Evolutionary conservation across 2,329 filamentous ascomycete genomes (phyloP).

Genomic region (Trichoderma semiorbis): DNA sequence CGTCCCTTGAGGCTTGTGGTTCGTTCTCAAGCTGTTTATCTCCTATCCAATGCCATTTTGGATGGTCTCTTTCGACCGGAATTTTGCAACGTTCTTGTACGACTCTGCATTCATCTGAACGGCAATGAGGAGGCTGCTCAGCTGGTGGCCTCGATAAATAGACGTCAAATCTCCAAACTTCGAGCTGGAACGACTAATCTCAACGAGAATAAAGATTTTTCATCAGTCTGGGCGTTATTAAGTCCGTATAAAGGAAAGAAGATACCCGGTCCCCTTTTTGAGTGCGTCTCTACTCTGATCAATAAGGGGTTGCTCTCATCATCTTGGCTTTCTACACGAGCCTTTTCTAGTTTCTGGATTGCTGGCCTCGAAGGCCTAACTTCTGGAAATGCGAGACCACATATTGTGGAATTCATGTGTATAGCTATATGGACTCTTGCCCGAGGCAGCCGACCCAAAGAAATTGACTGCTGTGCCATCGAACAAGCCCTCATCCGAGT

Average conservation of each 20-base stretch:
- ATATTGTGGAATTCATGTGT: slow-evolving; percentile 25
- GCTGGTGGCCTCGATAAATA: slow-evolving; percentile 24
- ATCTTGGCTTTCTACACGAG: slow-evolving; percentile 26
- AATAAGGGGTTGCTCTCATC: slow-evolving; percentile 22
- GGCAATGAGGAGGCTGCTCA: slow-evolving; percentile 29
- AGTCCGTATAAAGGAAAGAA: slow-evolving; percentile 15
- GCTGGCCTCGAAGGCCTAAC: slow-evolving; percentile 26
- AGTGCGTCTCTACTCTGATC: slow-evolving; percentile 26
- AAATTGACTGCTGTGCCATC: slow-evolving; percentile 12
- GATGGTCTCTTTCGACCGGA: slow-evolving; percentile 31
- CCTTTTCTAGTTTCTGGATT: slow-evolving; percentile 28
- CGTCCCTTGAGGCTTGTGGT: slow-evolving; percentile 33
- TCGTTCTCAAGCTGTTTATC: slow-evolving; percentile 31
- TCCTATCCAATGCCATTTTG: slow-evolving; percentile 29
- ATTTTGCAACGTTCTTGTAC: slow-evolving; percentile 29
- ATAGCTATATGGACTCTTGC: slow-evolving; percentile 26
- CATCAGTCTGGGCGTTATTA: slow-evolving; percentile 25
- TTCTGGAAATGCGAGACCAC: slow-evolving; percentile 22
- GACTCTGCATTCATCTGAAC: slow-evolving; percentile 29
- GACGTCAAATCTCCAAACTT: slow-evolving; percentile 20
- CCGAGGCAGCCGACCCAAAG: slow-evolving; percentile 10
- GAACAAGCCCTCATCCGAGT: slow-evolving; percentile 31
- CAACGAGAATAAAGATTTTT: slow-evolving; percentile 21
- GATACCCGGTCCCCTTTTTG: slow-evolving; percentile 21
- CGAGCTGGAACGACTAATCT: slow-evolving; percentile 19